Conservation (phyloP, 2,329 filamentous ascomycete species). For the Fusarium hainanense region DNA sequence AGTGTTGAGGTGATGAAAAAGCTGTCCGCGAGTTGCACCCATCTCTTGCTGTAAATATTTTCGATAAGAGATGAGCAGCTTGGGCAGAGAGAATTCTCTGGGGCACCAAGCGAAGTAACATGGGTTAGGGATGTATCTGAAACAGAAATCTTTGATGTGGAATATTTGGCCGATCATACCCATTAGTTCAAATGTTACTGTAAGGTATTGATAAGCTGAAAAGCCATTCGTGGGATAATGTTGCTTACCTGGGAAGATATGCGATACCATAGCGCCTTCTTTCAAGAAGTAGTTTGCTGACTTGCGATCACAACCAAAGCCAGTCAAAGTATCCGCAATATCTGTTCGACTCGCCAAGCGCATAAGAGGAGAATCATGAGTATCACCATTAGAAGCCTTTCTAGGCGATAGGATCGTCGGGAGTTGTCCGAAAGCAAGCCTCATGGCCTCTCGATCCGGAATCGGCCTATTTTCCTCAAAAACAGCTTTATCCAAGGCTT, state of each 20-base stretch:
- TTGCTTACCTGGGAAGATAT: slow-evolving; percentile 11
- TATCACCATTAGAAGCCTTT: rapidly evolving
- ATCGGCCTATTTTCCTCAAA: slow-evolving; percentile 7
- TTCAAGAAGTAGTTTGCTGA: slow-evolving; percentile 7
- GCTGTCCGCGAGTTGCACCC: neutral
- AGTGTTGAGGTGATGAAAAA: neutral
- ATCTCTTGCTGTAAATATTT: neutral
- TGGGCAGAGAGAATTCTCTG: neutral
- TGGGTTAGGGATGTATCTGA: slow-evolving; percentile 24
- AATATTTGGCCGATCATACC: slow-evolving; percentile 20
- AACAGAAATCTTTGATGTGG: slow-evolving; percentile 23
- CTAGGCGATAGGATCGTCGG: neutral
- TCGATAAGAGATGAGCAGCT: neutral
- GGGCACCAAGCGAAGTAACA: slow-evolving; percentile 17
- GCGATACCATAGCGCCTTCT: slow-evolving; percentile 9
- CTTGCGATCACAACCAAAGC: slow-evolving; percentile 15
- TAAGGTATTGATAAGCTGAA: neutral
- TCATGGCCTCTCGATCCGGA: neutral
- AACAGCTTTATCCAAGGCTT: slow-evolving; percentile 13
- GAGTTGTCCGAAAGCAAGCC: slow-evolving; percentile 17
- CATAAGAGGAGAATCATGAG: rapidly evolving
- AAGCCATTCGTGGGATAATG: neutral
- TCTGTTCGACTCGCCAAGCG: neutral
- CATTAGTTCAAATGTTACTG: slow-evolving; percentile 18
- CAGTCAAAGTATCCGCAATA: neutral